Percentiles rank a stretch among this genome's conserved stretches.
Conservation (phyloP, 306 rosid genomes). For the Vigna unguiculata region DNA sequence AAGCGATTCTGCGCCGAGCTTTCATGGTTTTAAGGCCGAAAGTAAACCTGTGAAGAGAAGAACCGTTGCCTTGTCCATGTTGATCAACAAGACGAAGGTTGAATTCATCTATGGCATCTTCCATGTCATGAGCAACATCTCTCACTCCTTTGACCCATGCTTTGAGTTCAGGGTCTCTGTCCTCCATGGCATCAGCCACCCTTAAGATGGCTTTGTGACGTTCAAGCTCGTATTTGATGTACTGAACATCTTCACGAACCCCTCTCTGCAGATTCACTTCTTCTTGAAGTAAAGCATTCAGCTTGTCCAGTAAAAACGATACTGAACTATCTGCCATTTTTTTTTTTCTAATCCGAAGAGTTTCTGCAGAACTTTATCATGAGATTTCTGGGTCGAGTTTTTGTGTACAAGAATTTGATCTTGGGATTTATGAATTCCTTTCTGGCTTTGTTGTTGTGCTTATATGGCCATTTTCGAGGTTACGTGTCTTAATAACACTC, state of each 20-base stretch:
- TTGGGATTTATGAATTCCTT: background rate
- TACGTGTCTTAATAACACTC: background rate
- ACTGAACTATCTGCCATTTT: conserved; percentile 69
- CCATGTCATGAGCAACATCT: conserved; percentile 57
- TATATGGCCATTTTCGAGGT: conserved; percentile 31
- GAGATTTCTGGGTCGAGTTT: background rate
- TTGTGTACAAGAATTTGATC: background rate
- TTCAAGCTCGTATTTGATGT: conserved; percentile 55
- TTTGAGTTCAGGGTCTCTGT: conserved; percentile 52
- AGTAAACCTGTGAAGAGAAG: background rate
- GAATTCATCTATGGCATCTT: conserved; percentile 62
- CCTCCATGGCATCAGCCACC: conserved; percentile 52
- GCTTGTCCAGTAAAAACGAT: conserved; percentile 51
- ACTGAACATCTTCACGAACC: conserved; percentile 50
- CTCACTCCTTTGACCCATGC: conserved; percentile 58
- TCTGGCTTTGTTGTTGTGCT: conserved; percentile 9
- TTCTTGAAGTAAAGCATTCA: conserved; percentile 44
- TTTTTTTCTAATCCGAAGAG: conserved; percentile 5
- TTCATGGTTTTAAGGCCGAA: background rate
- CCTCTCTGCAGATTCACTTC: conserved; percentile 55
- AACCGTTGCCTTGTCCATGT: background rate
- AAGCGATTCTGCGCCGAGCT: conserved; percentile 52
- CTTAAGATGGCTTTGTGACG: conserved; percentile 49
- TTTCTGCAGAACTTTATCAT: background rate
- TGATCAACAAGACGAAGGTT: conserved; percentile 45